These are phyloP conservation scores for Silene coronaria DNA, from an alignment of 179 eudicot genomes.

Conservation along the genomic window DNA sequence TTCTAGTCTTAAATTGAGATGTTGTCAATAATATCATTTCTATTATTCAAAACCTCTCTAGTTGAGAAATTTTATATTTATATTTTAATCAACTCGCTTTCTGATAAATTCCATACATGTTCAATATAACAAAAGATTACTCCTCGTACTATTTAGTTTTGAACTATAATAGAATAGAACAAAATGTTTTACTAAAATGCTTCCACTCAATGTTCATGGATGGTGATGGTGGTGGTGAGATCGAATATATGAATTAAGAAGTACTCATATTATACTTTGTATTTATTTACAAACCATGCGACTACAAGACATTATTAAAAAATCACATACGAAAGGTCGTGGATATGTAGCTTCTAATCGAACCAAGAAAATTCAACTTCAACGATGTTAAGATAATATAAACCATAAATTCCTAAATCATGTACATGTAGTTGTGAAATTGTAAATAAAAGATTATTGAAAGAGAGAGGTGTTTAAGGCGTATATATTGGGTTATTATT, in stretches of 20 bases:
- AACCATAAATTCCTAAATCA: not conserved
- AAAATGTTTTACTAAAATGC: no score
- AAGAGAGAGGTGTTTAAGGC: constrained; percentile 15
- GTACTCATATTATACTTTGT: no score
- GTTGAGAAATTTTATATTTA: not conserved
- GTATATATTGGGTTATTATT: not conserved
- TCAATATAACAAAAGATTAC: not conserved
- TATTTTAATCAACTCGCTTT: no score
- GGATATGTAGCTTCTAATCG: not conserved
- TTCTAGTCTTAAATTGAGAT: not conserved
- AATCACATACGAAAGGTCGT: not conserved
- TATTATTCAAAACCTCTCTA: not conserved
- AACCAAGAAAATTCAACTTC: constrained; percentile 45
- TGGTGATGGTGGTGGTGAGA: no score
- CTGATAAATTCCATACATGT: no score
- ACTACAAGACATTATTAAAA: not conserved
- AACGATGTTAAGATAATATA: constrained; percentile 28
- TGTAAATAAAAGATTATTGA: not conserved
- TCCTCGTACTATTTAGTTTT: not conserved
- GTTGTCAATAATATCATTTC: not conserved
- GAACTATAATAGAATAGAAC: no score
- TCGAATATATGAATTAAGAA: no score
- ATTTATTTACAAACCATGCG: no score
- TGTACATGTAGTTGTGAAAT: not conserved
- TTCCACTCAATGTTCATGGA: no score